A percentile compares a stretch with the other conserved stretches of the same genome.
phyloP scores from a whole-genome alignment of 768 basidiomycete species.

The Rhizopogon vinicolor region DNA sequence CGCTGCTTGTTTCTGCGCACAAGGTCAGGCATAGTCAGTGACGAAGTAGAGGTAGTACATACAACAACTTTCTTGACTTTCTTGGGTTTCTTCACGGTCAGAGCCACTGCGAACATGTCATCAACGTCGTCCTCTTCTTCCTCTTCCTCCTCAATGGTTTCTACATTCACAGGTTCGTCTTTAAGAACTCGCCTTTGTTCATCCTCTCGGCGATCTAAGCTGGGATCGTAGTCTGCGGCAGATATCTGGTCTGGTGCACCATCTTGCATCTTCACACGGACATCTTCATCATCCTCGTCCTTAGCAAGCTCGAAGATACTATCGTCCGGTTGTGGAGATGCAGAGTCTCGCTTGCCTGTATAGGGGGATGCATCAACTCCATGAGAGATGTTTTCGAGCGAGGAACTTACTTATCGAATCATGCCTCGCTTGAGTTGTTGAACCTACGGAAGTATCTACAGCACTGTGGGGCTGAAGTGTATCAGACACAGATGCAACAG shows the following conservation, averaged over 20 bases:
- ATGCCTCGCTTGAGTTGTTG: constrained; percentile 11
- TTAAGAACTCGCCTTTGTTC: constrained; percentile 62
- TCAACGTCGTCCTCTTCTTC: constrained; percentile 86
- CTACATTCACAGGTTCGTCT: constrained; percentile 30
- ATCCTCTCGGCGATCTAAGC: constrained; percentile 78
- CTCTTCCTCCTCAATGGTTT: constrained; percentile 41
- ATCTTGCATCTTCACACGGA: constrained; percentile 41
- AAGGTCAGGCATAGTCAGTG: constrained; percentile 4
- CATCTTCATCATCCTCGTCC: constrained; percentile 47
- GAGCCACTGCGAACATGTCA: constrained; percentile 87
- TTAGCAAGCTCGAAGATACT: constrained; percentile 67
- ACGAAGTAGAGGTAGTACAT: constrained; percentile 16
- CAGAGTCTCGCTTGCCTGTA: constrained; percentile 47
- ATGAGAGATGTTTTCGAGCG: background rate
- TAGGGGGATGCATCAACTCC: background rate
- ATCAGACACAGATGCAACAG: constrained; percentile 59
- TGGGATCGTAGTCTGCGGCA: constrained; percentile 91
- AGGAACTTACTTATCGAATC: constrained; percentile 18
- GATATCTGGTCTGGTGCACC: constrained; percentile 65
- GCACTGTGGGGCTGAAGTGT: constrained; percentile 49
- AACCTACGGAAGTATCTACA: constrained; percentile 27
- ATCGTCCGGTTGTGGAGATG: constrained; percentile 56
- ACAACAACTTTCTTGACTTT: constrained; percentile 58
- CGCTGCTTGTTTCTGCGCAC: constrained; percentile 39
- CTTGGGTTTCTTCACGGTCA: constrained; percentile 46